phyloP scores from a whole-genome alignment of 2,329 filamentous ascomycete species.

The Aspergillus sp. region DNA sequence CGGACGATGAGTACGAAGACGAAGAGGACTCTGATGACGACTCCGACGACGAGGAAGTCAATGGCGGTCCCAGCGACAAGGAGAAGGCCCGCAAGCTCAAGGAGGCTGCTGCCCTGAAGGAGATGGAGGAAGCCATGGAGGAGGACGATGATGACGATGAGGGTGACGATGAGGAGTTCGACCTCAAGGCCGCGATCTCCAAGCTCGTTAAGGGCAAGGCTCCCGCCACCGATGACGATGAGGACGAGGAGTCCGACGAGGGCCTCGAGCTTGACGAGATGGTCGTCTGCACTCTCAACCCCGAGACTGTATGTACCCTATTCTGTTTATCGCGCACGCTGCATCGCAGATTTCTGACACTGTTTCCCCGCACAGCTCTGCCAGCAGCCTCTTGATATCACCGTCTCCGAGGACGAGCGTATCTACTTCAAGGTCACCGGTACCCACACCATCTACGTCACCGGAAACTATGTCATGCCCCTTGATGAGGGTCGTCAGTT shows the following conservation, averaged over 20 bases:
- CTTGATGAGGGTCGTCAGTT: conserved; percentile 52
- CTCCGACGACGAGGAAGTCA: conserved; percentile 71
- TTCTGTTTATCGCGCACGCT: not conserved
- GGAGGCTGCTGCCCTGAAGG: conserved; percentile 72
- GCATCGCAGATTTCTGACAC: conserved; percentile 7
- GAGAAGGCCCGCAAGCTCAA: conserved; percentile 84
- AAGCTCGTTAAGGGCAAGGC: conserved; percentile 66
- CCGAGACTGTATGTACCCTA: conserved; percentile 69
- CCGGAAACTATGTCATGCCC: conserved; percentile 89
- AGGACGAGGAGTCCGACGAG: conserved; percentile 57
- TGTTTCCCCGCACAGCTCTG: conserved; percentile 63
- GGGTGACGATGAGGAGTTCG: conserved; percentile 66
- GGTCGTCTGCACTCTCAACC: conserved; percentile 93
- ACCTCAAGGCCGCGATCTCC: conserved; percentile 48
- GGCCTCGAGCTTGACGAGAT: conserved; percentile 77
- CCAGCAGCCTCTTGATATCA: conserved; percentile 94
- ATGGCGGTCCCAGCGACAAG: conserved; percentile 89
- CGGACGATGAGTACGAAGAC: conserved; percentile 54
- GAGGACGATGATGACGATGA: conserved; percentile 55
- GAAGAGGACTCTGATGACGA: conserved; percentile 47
- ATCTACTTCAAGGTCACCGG: conserved; percentile 91
- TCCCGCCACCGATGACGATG: conserved; percentile 65
- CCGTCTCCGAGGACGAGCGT: conserved; percentile 80
- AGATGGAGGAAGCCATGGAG: conserved; percentile 67
- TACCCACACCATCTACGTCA: conserved; percentile 86